Percentiles rank a stretch among this genome's conserved stretches.
Conservation (phyloP, 352 stramenopile species). For the Pythium angustatum region DNA sequence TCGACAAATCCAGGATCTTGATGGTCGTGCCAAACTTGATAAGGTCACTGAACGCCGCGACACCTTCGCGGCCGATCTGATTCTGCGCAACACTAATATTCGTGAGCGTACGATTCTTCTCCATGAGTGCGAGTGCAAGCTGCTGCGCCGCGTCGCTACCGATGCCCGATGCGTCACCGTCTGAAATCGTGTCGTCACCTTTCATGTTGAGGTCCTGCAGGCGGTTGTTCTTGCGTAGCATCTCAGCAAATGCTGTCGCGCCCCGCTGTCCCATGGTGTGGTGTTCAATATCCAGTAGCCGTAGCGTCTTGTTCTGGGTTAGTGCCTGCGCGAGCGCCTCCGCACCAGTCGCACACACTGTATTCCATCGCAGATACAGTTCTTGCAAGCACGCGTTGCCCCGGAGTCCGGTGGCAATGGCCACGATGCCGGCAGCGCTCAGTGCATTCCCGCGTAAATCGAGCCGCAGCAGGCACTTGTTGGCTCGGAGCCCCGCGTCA, state of each 20-base stretch:
- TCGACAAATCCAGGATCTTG: constrained; percentile 61
- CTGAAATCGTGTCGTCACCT: constrained; percentile 54
- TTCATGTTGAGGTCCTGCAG: constrained; percentile 68
- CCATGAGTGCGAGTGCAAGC: constrained; percentile 45
- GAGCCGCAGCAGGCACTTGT: constrained; percentile 50
- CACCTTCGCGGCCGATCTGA: constrained; percentile 55
- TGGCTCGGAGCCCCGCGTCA: constrained; percentile 43
- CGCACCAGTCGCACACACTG: constrained; percentile 51
- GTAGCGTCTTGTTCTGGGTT: constrained; percentile 56
- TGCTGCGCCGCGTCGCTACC: constrained; percentile 44
- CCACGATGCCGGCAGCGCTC: constrained; percentile 44
- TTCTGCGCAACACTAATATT: constrained; percentile 63
- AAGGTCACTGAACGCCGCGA: constrained; percentile 50
- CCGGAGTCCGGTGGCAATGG: constrained; percentile 52
- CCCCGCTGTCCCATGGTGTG: constrained; percentile 65
- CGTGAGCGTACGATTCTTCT: constrained; percentile 53
- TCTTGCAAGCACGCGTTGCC: constrained; percentile 61
- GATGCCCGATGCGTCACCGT: constrained; percentile 48
- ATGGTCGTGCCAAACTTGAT: constrained; percentile 57
- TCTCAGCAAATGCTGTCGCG: constrained; percentile 56
- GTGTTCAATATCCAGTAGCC: constrained; percentile 70
- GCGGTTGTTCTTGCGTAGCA: constrained; percentile 55
- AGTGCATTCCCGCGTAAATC: constrained; percentile 75
- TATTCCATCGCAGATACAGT: constrained; percentile 77
- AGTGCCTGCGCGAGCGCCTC: constrained; percentile 58